Evolutionary conservation across 1,284 basidiomycete species (phyloP).

Genomic region (Microbotryum intermedium): DNA sequence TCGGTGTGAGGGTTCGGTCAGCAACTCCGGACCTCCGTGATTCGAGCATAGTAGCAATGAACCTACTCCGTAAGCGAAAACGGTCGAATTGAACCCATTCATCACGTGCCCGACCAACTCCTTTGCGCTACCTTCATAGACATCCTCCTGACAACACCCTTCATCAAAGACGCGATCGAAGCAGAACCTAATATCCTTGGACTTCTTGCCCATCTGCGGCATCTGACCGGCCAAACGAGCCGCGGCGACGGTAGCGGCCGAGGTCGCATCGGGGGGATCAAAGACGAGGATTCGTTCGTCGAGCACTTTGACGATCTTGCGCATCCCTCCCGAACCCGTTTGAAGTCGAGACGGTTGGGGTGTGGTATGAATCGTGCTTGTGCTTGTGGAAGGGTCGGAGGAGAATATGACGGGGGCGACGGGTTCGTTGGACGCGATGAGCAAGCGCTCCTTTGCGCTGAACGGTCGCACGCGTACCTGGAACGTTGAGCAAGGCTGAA

Average conservation of each 20-base stretch:
- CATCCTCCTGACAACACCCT: slow-evolving; percentile 67
- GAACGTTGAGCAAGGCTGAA: slow-evolving; percentile 35
- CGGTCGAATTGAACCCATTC: slow-evolving; percentile 91
- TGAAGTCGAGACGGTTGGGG: slow-evolving; percentile 51
- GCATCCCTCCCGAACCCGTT: slow-evolving; percentile 42
- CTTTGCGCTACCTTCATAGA: slow-evolving; percentile 74
- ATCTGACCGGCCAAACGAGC: not conserved
- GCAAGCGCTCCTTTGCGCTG: slow-evolving; percentile 67
- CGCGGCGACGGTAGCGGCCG: slow-evolving; percentile 35
- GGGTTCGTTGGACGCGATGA: slow-evolving; percentile 43
- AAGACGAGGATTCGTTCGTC: slow-evolving; percentile 64
- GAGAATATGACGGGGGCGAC: slow-evolving; percentile 20
- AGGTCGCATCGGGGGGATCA: slow-evolving; percentile 81
- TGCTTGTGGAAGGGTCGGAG: slow-evolving; percentile 7
- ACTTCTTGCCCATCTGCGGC: slow-evolving; percentile 29
- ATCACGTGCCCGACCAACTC: slow-evolving; percentile 72
- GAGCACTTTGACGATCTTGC: slow-evolving; percentile 53
- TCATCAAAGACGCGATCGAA: slow-evolving; percentile 85
- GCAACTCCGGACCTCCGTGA: not conserved
- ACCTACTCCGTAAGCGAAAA: slow-evolving; percentile 92
- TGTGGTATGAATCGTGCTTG: slow-evolving; percentile 42
- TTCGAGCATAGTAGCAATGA: not conserved
- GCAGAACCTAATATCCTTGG: slow-evolving; percentile 58
- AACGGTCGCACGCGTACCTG: slow-evolving; percentile 80
- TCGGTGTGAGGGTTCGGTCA: not conserved